These are phyloP conservation scores for Boeremia lycopersici DNA, from an alignment of 2,329 filamentous ascomycete genomes.

Conservation along the genomic window DNA sequence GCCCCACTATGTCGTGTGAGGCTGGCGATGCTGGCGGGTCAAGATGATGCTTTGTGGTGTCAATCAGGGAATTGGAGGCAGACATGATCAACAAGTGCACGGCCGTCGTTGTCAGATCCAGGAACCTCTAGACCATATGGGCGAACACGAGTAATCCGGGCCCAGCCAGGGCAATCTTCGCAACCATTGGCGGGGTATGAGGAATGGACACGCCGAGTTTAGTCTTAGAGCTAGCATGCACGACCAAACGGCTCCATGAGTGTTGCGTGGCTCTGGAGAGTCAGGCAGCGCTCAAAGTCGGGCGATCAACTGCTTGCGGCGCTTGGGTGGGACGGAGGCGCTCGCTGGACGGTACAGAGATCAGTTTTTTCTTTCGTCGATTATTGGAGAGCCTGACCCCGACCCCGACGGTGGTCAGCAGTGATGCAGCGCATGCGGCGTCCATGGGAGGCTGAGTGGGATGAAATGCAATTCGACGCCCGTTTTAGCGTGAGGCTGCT, in stretches of 20 bases:
- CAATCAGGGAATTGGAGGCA: not conserved
- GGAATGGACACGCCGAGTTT: slow-evolving; percentile 11
- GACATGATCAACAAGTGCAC: slow-evolving; percentile 4
- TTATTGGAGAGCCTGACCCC: slow-evolving; percentile 1
- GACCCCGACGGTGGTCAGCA: slow-evolving; percentile 1
- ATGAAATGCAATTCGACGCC: slow-evolving; percentile 3
- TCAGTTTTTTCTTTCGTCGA: slow-evolving; percentile 6
- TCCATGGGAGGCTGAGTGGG: slow-evolving; percentile 5
- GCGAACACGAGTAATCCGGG: slow-evolving; percentile 1
- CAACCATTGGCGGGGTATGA: slow-evolving; percentile 1
- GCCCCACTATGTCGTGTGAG: slow-evolving; percentile 12
- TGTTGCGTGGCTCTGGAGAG: slow-evolving; percentile 15
- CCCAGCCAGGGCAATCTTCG: slow-evolving; percentile 5
- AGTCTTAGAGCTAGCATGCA: slow-evolving; percentile 6
- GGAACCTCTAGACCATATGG: slow-evolving; percentile 7
- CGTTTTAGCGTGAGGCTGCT: slow-evolving; percentile 20
- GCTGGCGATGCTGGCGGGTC: slow-evolving; percentile 1
- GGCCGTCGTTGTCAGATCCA: not conserved
- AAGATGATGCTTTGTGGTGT: not conserved
- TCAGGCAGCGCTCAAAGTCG: slow-evolving; percentile 2
- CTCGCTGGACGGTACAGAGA: slow-evolving; percentile 2
- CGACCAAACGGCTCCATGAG: slow-evolving; percentile 8
- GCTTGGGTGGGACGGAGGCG: slow-evolving; percentile 8
- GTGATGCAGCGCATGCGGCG: not conserved
- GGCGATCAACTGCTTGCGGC: slow-evolving; percentile 11